Evolutionary conservation across 2,329 filamentous ascomycete species (phyloP).

Genomic region (Nigrospora sphaerica): DNA sequence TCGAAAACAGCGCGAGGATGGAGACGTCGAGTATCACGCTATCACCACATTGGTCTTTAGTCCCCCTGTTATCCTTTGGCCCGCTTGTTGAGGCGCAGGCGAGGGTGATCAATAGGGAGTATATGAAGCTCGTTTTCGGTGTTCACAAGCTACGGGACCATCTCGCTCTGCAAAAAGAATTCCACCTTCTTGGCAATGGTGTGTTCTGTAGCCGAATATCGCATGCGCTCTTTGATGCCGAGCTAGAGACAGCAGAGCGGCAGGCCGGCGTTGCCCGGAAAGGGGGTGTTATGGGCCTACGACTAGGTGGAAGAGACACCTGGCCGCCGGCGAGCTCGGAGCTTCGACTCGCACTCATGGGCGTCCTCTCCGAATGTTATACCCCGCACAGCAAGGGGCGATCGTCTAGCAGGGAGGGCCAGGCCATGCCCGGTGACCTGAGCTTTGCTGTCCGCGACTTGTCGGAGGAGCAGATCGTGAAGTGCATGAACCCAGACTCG

Average conservation of each 20-base stretch:
- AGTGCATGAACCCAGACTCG: conserved; percentile 74
- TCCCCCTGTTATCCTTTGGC: conserved; percentile 67
- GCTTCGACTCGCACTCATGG: conserved; percentile 81
- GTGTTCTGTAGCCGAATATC: conserved; percentile 75
- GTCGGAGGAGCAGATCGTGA: conserved; percentile 68
- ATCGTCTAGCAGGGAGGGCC: conserved; percentile 16
- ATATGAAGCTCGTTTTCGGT: conserved; percentile 68
- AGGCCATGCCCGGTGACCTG: conserved; percentile 57
- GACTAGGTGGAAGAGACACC: conserved; percentile 69
- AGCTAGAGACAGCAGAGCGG: conserved; percentile 72
- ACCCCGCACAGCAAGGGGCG: conserved; percentile 14
- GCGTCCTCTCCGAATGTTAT: conserved; percentile 73
- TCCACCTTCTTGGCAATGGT: conserved; percentile 79
- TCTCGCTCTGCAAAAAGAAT: conserved; percentile 67
- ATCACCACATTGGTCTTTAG: conserved; percentile 49
- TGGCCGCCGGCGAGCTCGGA: conserved; percentile 96
- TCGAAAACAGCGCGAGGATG: conserved; percentile 12
- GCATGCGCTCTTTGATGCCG: conserved; percentile 76
- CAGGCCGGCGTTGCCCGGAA: conserved; percentile 60
- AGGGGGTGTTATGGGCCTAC: conserved; percentile 71
- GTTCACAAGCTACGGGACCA: conserved; percentile 67
- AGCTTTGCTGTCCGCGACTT: conserved; percentile 84
- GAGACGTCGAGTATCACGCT: conserved; percentile 20
- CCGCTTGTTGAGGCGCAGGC: conserved; percentile 70
- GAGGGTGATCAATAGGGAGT: conserved; percentile 68